phyloP scores from a whole-genome alignment of 306 rosid species.

The Pueraria montana region DNA sequence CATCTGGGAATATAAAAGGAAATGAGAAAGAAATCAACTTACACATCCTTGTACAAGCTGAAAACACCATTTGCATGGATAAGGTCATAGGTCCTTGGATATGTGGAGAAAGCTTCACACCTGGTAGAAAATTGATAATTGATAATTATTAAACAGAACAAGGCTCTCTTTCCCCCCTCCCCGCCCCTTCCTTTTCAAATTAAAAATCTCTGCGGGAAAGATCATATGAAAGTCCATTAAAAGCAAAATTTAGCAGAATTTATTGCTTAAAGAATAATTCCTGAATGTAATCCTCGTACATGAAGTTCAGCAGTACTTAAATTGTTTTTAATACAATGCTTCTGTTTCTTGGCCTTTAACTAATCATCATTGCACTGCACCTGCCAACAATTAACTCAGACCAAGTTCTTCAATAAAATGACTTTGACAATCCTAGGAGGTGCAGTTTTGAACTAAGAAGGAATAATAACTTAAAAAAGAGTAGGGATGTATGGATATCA shows the following conservation, averaged over 20 bases:
- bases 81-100: slow-evolving; percentile 93
- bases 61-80: slow-evolving; percentile 84
- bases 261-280: slow-evolving; percentile 2
- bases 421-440: slow-evolving; percentile 20
- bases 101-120: slow-evolving; percentile 92
- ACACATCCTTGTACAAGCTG: slow-evolving; percentile 80
- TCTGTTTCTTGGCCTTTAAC: neutral
- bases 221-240: neutral
- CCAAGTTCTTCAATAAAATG: neutral
- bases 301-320: neutral
- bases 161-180: neutral
- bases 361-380: slow-evolving; percentile 11
- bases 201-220: neutral
- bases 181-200: slow-evolving; percentile 26
- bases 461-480: neutral
- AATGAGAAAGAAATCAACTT: slow-evolving; percentile 30
- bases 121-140: slow-evolving; percentile 52
- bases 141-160: slow-evolving; percentile 15
- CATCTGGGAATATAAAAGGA: neutral
- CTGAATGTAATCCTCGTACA: slow-evolving; percentile 6
- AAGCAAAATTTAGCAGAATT: slow-evolving; percentile 5
- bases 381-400: neutral
- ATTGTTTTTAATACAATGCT: neutral
- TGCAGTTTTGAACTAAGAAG: slow-evolving; percentile 1
- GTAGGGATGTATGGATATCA: neutral